These are phyloP conservation scores for Alternaria panax DNA, from an alignment of 2,329 filamentous ascomycete genomes.

Conservation along the genomic window DNA sequence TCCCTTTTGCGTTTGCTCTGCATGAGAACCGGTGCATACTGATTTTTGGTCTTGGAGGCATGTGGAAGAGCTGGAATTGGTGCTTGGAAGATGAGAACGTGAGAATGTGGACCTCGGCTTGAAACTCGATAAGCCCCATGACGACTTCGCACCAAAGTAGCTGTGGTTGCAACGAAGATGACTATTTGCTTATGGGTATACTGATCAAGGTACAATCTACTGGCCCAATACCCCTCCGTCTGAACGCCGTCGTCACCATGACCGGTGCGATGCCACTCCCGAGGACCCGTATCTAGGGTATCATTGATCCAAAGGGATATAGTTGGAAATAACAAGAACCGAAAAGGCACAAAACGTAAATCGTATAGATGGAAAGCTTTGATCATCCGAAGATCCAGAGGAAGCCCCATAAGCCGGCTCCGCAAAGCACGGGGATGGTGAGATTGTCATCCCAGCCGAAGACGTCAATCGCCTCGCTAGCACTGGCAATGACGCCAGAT, in stretches of 20 bases:
- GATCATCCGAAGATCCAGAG: slow-evolving; percentile 77
- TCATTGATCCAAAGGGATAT: slow-evolving; percentile 15
- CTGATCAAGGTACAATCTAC: slow-evolving; percentile 3
- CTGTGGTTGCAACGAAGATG: slow-evolving; percentile 21
- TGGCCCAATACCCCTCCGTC: not conserved
- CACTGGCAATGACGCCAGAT: slow-evolving; percentile 86
- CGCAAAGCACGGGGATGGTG: slow-evolving; percentile 92
- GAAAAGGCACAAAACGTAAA: slow-evolving; percentile 16
- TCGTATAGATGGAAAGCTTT: not conserved
- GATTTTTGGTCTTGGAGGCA: not conserved
- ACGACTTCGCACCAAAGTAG: slow-evolving; percentile 20
- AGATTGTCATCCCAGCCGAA: slow-evolving; percentile 98
- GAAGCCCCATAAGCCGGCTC: slow-evolving; percentile 88
- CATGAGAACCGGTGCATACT: slow-evolving; percentile 7
- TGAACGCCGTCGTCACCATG: slow-evolving; percentile 16
- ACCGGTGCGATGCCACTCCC: slow-evolving; percentile 9
- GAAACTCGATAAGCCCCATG: slow-evolving; percentile 25
- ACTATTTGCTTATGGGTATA: slow-evolving; percentile 6
- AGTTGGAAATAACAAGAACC: slow-evolving; percentile 17
- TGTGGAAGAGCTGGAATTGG: slow-evolving; percentile 10
- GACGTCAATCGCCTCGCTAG: slow-evolving; percentile 88
- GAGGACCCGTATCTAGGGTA: slow-evolving; percentile 21
- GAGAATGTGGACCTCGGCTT: slow-evolving; percentile 22
- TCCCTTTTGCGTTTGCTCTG: slow-evolving; percentile 26
- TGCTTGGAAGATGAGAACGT: slow-evolving; percentile 8